A percentile compares a stretch with the other conserved stretches of the same genome.
phyloP scores from a whole-genome alignment of 192 early-diverging fungal species.

The Backusella parvicylindrica region DNA sequence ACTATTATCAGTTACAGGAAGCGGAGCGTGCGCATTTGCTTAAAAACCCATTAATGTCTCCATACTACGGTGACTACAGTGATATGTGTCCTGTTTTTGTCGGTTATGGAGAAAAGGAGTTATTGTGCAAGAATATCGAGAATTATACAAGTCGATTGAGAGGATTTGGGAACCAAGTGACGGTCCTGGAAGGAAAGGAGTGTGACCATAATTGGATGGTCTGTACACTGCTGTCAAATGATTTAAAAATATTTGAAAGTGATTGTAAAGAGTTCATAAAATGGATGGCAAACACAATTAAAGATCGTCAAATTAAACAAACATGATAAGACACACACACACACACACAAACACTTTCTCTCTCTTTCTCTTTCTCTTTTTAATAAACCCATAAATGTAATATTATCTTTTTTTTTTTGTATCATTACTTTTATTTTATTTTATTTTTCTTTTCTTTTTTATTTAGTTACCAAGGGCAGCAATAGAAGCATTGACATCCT shows the following conservation, averaged over 20 bases:
- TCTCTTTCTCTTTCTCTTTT: too few species aligned
- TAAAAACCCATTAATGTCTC: not conserved
- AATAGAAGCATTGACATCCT: slow-evolving; percentile 55
- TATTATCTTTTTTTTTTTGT: not conserved
- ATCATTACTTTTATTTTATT: not conserved
- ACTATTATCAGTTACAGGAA: not conserved
- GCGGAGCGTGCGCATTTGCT: not conserved
- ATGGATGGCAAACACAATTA: not conserved
- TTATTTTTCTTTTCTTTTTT: not conserved
- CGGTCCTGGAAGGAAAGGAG: not conserved
- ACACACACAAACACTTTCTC: too few species aligned
- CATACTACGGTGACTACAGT: slow-evolving; percentile 3
- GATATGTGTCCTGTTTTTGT: not conserved
- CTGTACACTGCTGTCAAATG: not conserved
- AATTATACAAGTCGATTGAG: not conserved
- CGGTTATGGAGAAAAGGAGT: slow-evolving; percentile 4
- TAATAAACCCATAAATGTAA: not conserved
- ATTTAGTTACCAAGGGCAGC: slow-evolving; percentile 56
- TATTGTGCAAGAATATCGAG: not conserved
- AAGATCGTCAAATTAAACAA: not conserved
- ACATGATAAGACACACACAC: not conserved
- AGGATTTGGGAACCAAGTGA: not conserved
- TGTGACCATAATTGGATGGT: not conserved
- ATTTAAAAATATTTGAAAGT: not conserved
- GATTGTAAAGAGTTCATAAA: not conserved